Conservation (phyloP, 345 rosid species). For the Citrus mangshanensis region DNA sequence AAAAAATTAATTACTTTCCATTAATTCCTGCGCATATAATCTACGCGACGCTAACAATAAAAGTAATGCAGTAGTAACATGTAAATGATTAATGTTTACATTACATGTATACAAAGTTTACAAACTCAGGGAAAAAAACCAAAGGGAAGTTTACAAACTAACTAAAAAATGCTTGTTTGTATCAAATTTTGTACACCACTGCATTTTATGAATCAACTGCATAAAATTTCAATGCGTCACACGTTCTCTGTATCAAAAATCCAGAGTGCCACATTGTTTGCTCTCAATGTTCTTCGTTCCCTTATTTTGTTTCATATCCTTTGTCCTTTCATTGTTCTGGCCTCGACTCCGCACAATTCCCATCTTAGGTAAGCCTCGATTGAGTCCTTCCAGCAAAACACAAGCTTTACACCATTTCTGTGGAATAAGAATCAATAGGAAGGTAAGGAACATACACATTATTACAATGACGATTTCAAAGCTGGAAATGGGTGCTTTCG, state of each 20-base stretch:
- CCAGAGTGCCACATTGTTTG: conserved; percentile 81
- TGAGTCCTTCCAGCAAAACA: conserved; percentile 84
- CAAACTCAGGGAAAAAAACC: too few relatives aligned
- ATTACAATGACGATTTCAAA: not conserved
- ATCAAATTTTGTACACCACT: not conserved
- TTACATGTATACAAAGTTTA: not conserved
- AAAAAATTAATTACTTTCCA: not conserved
- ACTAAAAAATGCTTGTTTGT: not conserved
- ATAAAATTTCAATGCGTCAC: not conserved
- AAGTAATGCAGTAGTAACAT: too few relatives aligned
- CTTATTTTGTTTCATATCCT: conserved; percentile 28
- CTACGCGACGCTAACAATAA: not conserved
- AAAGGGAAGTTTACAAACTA: too few relatives aligned
- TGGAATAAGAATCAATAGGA: not conserved
- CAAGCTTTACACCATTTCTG: conserved; percentile 99
- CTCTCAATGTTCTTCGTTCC: conserved; percentile 46
- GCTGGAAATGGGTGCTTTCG: not conserved
- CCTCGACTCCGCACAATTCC: conserved; percentile 74
- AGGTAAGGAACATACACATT: not conserved
- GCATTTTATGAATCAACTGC: not conserved
- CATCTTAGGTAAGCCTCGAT: conserved; percentile 81
- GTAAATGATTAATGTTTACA: not conserved
- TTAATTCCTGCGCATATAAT: not conserved
- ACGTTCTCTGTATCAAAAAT: conserved; percentile 38
- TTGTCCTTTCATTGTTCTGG: conserved; percentile 31